Percentiles rank a stretch among this genome's conserved stretches.
Conservation (phyloP, 345 rosid genomes). For the Citrus glauca region DNA sequence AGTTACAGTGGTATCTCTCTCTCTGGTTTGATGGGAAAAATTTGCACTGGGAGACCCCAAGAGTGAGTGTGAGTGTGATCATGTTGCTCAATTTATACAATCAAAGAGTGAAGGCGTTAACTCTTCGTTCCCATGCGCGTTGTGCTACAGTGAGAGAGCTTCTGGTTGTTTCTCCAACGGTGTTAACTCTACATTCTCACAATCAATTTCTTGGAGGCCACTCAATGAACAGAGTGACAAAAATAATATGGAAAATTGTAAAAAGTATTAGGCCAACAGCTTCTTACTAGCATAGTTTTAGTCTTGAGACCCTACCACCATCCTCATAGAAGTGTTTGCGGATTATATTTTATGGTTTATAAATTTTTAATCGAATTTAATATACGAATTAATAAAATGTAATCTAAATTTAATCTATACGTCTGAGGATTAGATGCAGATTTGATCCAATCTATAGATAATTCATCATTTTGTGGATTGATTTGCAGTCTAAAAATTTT, state of each 20-base stretch:
- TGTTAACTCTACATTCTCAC: no score
- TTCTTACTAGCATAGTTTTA: not conserved
- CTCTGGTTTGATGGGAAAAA: not conserved
- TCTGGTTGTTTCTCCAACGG: no score
- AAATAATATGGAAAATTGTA: no score
- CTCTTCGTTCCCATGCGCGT: not conserved
- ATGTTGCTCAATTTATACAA: not conserved
- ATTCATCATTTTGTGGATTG: no score
- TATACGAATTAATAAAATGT: no score
- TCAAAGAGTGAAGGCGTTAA: no score
- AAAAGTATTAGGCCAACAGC: not conserved
- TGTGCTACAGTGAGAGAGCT: not conserved
- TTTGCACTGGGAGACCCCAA: not conserved
- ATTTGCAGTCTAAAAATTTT: no score
- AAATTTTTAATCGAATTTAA: no score
- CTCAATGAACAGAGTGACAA: not conserved
- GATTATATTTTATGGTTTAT: rapidly evolving
- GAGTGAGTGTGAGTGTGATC: not conserved
- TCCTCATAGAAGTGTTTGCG: no score
- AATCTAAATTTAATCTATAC: no score
- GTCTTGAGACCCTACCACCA: not conserved
- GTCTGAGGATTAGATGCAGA: no score
- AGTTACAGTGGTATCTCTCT: not conserved
- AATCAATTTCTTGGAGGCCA: not conserved
- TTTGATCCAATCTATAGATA: no score